Conservation (phyloP, 2,329 filamentous ascomycete genomes). For the Aspergillus cejpii region DNA sequence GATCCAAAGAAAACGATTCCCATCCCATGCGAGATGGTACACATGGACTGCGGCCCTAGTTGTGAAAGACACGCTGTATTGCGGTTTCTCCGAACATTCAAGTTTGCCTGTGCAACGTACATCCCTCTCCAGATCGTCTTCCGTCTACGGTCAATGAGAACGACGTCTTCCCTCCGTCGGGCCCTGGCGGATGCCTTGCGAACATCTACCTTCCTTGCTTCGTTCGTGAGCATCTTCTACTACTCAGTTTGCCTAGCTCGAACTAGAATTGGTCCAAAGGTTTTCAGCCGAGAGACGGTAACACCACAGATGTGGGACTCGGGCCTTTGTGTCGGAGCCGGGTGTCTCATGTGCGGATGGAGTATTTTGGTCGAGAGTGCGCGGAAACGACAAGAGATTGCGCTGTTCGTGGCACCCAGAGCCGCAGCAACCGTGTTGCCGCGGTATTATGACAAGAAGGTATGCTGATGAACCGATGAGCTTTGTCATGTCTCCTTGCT, state of each 20-base stretch:
- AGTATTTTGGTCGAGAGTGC: slow-evolving; percentile 67
- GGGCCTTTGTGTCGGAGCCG: slow-evolving; percentile 60
- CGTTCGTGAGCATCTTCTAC: slow-evolving; percentile 74
- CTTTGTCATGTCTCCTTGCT: slow-evolving; percentile 6
- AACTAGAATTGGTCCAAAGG: slow-evolving; percentile 62
- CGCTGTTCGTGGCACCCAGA: slow-evolving; percentile 72
- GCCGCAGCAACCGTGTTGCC: slow-evolving; percentile 70
- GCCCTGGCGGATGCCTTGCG: slow-evolving; percentile 57
- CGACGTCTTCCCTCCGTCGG: slow-evolving; percentile 39
- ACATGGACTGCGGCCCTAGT: slow-evolving; percentile 67
- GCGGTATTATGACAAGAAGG: slow-evolving; percentile 55
- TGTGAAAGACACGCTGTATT: slow-evolving; percentile 65
- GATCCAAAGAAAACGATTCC: slow-evolving; percentile 64
- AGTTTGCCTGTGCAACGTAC: slow-evolving; percentile 69
- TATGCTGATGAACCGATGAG: slow-evolving; percentile 18
- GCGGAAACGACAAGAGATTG: slow-evolving; percentile 63
- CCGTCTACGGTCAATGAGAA: slow-evolving; percentile 48
- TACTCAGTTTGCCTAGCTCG: slow-evolving; percentile 75
- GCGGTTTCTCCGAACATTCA: slow-evolving; percentile 63
- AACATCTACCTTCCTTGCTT: slow-evolving; percentile 69
- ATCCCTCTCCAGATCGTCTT: slow-evolving; percentile 66
- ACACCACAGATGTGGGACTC: slow-evolving; percentile 53
- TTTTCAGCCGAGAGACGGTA: slow-evolving; percentile 53
- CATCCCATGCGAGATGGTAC: slow-evolving; percentile 75
- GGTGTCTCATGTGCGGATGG: slow-evolving; percentile 72